Conservation (phyloP, 2,329 filamentous ascomycete genomes). For the Pleomassaria siparia region DNA sequence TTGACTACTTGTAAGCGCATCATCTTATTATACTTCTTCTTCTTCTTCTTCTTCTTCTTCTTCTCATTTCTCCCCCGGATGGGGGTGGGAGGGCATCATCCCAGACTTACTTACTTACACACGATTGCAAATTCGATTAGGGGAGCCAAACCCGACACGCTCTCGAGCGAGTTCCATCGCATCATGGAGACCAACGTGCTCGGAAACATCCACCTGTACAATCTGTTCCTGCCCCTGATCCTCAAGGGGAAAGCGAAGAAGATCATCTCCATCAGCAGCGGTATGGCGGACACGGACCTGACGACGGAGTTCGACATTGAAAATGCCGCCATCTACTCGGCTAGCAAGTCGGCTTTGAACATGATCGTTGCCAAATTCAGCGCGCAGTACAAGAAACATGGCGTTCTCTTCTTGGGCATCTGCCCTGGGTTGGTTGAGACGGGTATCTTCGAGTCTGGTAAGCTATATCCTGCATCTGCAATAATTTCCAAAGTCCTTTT, state of each 20-base stretch:
- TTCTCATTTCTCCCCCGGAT: too few species aligned
- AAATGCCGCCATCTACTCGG: slow-evolving; percentile 46
- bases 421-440: slow-evolving; percentile 56
- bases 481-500: too few species aligned
- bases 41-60: too few species aligned
- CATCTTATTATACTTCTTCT: too few species aligned
- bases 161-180: slow-evolving; percentile 28
- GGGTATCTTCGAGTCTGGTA: slow-evolving; percentile 31
- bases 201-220: slow-evolving; percentile 56
- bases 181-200: slow-evolving; percentile 54
- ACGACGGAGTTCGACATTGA: slow-evolving; percentile 43
- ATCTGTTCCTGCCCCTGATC: slow-evolving; percentile 57
- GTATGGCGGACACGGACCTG: slow-evolving; percentile 51
- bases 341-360: slow-evolving; percentile 58
- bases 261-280: slow-evolving; percentile 54
- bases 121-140: too few species aligned
- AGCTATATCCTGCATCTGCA: background rate
- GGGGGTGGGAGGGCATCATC: too few species aligned
- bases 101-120: too few species aligned
- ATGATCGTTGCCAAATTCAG: slow-evolving; percentile 52
- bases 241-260: slow-evolving; percentile 56
- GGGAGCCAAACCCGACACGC: slow-evolving; percentile 38
- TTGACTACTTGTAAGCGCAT: too few species aligned
- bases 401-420: slow-evolving; percentile 55
- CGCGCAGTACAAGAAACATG: slow-evolving; percentile 50